Conservation (phyloP, 768 basidiomycete species). For the Termitomyces sp. region DNA sequence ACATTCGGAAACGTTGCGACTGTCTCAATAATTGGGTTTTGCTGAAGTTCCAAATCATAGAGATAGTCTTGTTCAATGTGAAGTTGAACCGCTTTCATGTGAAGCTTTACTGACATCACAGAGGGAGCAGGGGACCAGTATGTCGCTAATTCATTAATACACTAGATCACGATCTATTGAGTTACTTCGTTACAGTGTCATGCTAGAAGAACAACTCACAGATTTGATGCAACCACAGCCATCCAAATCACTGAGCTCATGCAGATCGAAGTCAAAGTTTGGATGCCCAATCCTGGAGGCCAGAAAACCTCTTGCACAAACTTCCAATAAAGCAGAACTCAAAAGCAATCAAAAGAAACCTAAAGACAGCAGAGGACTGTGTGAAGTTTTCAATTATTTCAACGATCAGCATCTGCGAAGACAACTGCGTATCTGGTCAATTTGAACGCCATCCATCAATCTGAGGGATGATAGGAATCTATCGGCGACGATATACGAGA, state of each 20-base stretch:
- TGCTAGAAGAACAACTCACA: background rate
- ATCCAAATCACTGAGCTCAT: background rate
- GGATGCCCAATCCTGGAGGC: background rate
- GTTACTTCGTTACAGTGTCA: background rate
- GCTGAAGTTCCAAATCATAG: slow-evolving; percentile 6
- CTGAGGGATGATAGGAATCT: slow-evolving; percentile 6
- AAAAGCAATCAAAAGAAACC: background rate
- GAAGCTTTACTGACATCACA: background rate
- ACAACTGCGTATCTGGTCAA: background rate
- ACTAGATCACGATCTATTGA: background rate
- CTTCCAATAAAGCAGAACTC: slow-evolving; percentile 3
- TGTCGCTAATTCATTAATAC: background rate
- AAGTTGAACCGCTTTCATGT: background rate
- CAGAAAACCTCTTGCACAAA: background rate
- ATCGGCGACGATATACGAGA: background rate
- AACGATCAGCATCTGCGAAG: background rate
- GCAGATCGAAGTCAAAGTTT: background rate
- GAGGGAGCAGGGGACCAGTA: slow-evolving; percentile 8
- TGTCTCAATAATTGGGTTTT: background rate
- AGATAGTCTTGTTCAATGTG: background rate
- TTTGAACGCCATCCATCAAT: background rate
- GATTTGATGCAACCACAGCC: background rate
- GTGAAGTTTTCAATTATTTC: background rate
- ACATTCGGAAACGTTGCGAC: slow-evolving; percentile 9
- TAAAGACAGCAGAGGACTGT: background rate